Evolutionary conservation across 2,329 filamentous ascomycete species (phyloP), one percentile per base, ranked within the genome.

Genomic region (Pleurostoma richardsiae): DNA sequence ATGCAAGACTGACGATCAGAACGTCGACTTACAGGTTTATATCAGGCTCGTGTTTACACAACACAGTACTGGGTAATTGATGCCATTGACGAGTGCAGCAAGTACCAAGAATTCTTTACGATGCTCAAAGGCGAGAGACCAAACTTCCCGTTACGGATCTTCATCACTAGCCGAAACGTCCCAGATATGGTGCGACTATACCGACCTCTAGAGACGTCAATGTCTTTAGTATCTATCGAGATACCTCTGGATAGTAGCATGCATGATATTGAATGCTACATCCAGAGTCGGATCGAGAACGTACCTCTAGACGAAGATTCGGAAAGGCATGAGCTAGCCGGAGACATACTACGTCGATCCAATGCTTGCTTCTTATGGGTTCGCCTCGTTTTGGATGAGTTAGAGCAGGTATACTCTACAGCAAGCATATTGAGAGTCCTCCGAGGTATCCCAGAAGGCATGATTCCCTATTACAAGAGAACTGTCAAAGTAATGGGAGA

Each of bases 1-100:
- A 19, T 19, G 19, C 19, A 11, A 28, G n/a, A 39, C 10, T 36
- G 10, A 26, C 28, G 10, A 29, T 40, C 6, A 3, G 33, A 5
- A 5, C 30, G 5, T 29, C 26, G 28, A 11, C 31, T 43, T 33
- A 43, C 19, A 39, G 19, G 2, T 5, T 29, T 39, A 26, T 26
- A n/a, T 19, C 36, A 56, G 50, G 48, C 45, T n/a, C 43, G 39
- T 4, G 45, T 54, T 10, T 36, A 48, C 10, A 40, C 47, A 26
- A 47, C 52, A 19, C 59, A 66, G 27, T 65, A 56, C 40, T 66
- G 62, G 63, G 55, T 67, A 0, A 57, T 68, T 29, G 65, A 68
- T 52, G 65, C 58, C 2, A 29, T 67, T 5, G 65, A 67, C 45
- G 64, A 67, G 45, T 67, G 62, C 39, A 41, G 46, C 26, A 52